These are phyloP conservation scores for Mycena alexandri DNA, from an alignment of 768 basidiomycete species.

Conservation along the genomic window DNA sequence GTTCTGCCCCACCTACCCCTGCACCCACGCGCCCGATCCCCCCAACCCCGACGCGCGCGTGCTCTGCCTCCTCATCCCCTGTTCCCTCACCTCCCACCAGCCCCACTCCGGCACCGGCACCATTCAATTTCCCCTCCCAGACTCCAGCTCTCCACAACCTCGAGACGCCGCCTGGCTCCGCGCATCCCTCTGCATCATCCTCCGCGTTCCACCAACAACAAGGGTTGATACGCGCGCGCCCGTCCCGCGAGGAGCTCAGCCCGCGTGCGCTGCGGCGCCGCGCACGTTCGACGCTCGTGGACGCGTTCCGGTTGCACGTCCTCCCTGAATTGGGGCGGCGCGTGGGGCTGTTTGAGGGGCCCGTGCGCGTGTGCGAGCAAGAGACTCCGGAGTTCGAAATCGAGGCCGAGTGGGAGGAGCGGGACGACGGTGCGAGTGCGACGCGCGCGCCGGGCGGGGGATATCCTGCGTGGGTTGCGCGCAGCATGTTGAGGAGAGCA, in stretches of 20 bases:
- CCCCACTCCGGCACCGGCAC: not conserved
- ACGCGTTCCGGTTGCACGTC: slow-evolving; percentile 74
- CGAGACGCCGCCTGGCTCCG: slow-evolving; percentile 40
- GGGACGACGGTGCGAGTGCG: not conserved
- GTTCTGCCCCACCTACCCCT: too few species aligned
- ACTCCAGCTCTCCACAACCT: slow-evolving; percentile 17
- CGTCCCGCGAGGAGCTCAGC: slow-evolving; percentile 24
- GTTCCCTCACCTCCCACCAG: slow-evolving; percentile 45
- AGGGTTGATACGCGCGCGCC: slow-evolving; percentile 2
- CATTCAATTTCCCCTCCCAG: slow-evolving; percentile 47
- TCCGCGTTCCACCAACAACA: slow-evolving; percentile 37
- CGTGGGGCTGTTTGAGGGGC: slow-evolving; percentile 34
- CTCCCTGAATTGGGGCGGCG: slow-evolving; percentile 63
- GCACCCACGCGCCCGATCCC: too few species aligned
- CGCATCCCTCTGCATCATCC: slow-evolving; percentile 42
- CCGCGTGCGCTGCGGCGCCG: slow-evolving; percentile 65
- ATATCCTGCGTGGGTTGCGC: slow-evolving; percentile 66
- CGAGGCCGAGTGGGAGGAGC: slow-evolving; percentile 21
- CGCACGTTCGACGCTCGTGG: slow-evolving; percentile 77
- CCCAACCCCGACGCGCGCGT: not conserved
- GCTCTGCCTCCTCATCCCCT: slow-evolving; percentile 41
- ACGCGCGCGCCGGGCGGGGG: slow-evolving; percentile 45
- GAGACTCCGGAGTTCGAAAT: slow-evolving; percentile 11
- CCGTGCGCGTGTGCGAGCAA: too few species aligned
- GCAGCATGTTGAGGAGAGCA: slow-evolving; percentile 64